phyloP scores from a whole-genome alignment of 805 yeast genomes.

The Pichia californica region DNA sequence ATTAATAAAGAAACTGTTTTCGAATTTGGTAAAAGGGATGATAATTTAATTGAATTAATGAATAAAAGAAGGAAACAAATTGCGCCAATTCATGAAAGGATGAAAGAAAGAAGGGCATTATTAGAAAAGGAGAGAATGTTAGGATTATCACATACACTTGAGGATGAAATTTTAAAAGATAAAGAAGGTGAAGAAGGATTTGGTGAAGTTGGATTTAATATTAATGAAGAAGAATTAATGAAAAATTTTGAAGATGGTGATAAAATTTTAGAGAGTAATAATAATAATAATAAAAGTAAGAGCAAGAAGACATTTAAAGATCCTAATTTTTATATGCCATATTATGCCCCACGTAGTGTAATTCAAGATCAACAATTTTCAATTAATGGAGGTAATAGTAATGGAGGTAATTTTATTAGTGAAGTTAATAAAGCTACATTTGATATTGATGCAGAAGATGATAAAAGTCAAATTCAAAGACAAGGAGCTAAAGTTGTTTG shows the following conservation, averaged over 20 bases:
- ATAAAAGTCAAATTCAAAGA: constrained; percentile 57
- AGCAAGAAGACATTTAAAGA: no score
- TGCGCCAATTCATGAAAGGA: constrained; percentile 70
- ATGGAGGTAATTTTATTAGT: constrained; percentile 60
- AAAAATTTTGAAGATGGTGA: constrained; percentile 51
- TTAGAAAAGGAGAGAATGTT: constrained; percentile 68
- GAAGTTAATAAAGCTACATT: constrained; percentile 84
- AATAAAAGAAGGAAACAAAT: constrained; percentile 76
- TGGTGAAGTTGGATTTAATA: constrained; percentile 30
- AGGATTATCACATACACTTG: constrained; percentile 66
- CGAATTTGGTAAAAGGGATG: constrained; percentile 71
- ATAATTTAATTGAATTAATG: constrained; percentile 77
- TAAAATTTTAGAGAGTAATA: constrained; percentile 19
- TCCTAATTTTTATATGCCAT: constrained; percentile 74
- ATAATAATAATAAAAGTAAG: constrained; percentile 28
- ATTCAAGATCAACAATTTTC: constrained; percentile 76
- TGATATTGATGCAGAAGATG: constrained; percentile 68
- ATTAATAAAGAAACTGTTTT: constrained; percentile 84
- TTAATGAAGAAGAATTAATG: constrained; percentile 42
- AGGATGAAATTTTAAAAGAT: constrained; percentile 61
- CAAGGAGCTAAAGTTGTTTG: constrained; percentile 71
- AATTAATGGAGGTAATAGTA: constrained; percentile 48
- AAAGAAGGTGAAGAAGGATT: constrained; percentile 32
- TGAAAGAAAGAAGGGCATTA: constrained; percentile 60
- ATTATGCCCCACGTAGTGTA: constrained; percentile 71